phyloP scores from a whole-genome alignment of 1,139 yeast species.

The Torulaspora pretoriensis region DNA sequence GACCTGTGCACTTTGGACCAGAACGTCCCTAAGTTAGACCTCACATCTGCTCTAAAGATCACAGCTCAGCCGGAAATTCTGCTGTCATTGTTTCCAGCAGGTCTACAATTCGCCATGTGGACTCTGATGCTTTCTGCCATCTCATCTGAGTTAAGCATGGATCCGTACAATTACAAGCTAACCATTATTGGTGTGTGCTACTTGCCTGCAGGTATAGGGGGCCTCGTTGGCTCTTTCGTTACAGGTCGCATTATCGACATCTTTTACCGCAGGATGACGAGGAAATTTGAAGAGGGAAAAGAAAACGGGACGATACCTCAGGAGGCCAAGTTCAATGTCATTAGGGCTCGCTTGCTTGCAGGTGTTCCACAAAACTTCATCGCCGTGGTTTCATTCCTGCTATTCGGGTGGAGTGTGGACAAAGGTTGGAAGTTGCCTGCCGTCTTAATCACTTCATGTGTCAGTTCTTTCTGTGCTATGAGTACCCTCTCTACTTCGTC shows the following conservation, averaged over 20 bases:
- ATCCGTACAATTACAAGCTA: conserved; percentile 48
- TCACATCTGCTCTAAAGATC: conserved; percentile 41
- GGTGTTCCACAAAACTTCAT: conserved; percentile 40
- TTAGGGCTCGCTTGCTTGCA: conserved; percentile 46
- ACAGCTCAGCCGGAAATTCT: conserved; percentile 39
- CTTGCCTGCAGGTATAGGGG: conserved; percentile 55
- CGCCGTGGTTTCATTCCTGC: conserved; percentile 40
- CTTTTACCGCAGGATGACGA: conserved; percentile 37
- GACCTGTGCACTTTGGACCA: conserved; percentile 35
- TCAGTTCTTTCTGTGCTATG: conserved; percentile 52
- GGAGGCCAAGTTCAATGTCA: conserved; percentile 40
- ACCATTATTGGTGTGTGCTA: conserved; percentile 68
- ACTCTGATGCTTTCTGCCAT: conserved; percentile 61
- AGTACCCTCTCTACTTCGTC: conserved; percentile 49
- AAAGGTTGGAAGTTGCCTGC: conserved; percentile 48
- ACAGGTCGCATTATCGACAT: conserved; percentile 49
- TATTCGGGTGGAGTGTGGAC: conserved; percentile 72
- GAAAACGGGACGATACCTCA: conserved; percentile 25
- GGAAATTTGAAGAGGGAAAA: conserved; percentile 25
- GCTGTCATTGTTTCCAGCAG: conserved; percentile 49
- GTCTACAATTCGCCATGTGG: conserved; percentile 68
- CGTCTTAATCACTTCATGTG: conserved; percentile 51
- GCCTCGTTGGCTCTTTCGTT: conserved; percentile 47
- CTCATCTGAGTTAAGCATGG: conserved; percentile 47
- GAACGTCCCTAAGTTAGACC: conserved; percentile 38